Evolutionary conservation across 1,139 yeast genomes (phyloP).

Genomic region (Magnusiomyces tetraspermus): DNA sequence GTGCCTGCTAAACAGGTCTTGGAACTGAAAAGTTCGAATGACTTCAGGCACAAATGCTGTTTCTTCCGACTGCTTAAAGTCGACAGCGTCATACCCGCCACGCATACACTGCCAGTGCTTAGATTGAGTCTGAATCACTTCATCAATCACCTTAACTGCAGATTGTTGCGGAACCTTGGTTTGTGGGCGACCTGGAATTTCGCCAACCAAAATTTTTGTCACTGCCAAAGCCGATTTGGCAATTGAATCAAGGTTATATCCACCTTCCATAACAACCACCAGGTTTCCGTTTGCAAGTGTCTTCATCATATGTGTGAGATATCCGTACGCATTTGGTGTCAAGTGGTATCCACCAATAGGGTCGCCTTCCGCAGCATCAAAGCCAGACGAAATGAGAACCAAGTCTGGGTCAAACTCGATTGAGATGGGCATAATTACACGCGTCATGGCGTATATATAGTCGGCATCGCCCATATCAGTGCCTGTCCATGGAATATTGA

Average conservation of each 20-base stretch:
- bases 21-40: constrained; percentile 60
- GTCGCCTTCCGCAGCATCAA: constrained; percentile 98
- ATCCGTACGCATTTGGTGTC: constrained; percentile 91
- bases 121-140: constrained; percentile 72
- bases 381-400: constrained; percentile 88
- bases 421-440: constrained; percentile 82
- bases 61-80: constrained; percentile 16
- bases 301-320: constrained; percentile 88
- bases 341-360: constrained; percentile 97
- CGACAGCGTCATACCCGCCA: constrained; percentile 49
- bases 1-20: constrained; percentile 44
- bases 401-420: constrained; percentile 88
- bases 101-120: constrained; percentile 80
- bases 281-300: constrained; percentile 79
- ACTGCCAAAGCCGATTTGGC: constrained; percentile 88
- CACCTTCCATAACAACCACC: constrained; percentile 91
- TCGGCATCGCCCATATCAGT: constrained; percentile 95
- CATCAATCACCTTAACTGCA: constrained; percentile 77
- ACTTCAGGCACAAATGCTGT: constrained; percentile 39
- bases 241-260: constrained; percentile 85
- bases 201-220: constrained; percentile 85
- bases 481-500: constrained; percentile 92
- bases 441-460: constrained; percentile 83
- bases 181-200: constrained; percentile 75
- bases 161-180: constrained; percentile 55